Base-by-base conservation (phyloP, 176 grass and related monocot species). In the Triticum turgidum region DNA sequence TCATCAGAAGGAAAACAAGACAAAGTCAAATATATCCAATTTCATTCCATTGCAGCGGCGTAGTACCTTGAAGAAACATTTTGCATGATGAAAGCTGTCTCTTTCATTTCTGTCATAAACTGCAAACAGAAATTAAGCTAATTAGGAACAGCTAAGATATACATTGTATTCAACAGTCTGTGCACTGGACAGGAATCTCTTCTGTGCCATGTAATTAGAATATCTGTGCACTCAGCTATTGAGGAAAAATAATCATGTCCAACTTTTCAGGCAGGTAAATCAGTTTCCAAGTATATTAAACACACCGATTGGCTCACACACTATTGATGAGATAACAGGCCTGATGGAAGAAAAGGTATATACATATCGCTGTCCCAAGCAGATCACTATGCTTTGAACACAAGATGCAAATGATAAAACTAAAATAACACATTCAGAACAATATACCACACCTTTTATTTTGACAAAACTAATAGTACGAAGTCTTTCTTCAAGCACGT, bases 81-180 rank as follows among this genome's bases (percentile, higher is more conserved):
- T 89, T 98, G 96, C 91, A 98, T 88, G 54, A 95, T 88, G 88
- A 98, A 98, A 89, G 96, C 91, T 69, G 91, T 98, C 83, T 98
- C 93, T 89, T 92, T 98, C 96, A 98, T 98, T 91, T 98, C 96
- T 11, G 91, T 95, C 96, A 98, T 98, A 88, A 98, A 98, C 96
- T 98, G 91, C 88, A 90, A 87, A 98, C 52, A 69, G 10, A 82
- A 39, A 84, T 77, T 81, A 69, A 38, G 9, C 11, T 37, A 64
- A 64, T 88, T 75, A 90, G 65, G 61, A 61, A 39, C 61, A 80
- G 61, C 10, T 9, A 73, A 35, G 30, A 66, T 34, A 61, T 39
- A 81, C 56, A 72, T 61, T 82, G 41, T 54, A 41, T 82, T 32
- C 15, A 18, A 78, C 64, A 71, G 80, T 79, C 65, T 39, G 14